Base-by-base conservation (phyloP, 495 filamentous ascomycete genomes). In the Penicillium cosmopolitanum region DNA sequence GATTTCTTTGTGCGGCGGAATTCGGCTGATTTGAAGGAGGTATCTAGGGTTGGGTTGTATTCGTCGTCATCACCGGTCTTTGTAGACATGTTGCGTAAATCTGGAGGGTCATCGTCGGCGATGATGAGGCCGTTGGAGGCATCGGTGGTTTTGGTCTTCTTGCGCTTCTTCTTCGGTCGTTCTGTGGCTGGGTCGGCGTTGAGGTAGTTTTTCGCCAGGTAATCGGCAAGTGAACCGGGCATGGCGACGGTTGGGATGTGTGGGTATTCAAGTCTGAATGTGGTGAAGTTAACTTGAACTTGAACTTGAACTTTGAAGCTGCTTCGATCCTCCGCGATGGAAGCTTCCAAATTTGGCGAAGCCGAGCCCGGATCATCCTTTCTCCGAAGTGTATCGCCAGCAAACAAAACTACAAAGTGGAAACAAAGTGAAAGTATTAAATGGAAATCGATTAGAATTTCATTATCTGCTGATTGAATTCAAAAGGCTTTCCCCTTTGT, bases 151-250 rank as follows among this genome's bases (percentile, higher is more conserved):
- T 95, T 95, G 62, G 89, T 87, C 80, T 96, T 96, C 76, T 91
- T 93, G 68, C 87, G 89, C 68, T 93, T 92, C 70, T 89, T 87
- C 25, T 84, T 83, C 12, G 88, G 79, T 48, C 87, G 86, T 43
- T 86, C 76, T n/a, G 73, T 57, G 10, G 61, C 57, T 1, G 75
- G 74, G 71, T 94, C 91, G 33, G 91, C 89, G 5, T 84, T 91
- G 36, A 99, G 87, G 76, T 99, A 99, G 74, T 93, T 96, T 63
- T 93, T 89, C 53, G 95, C 93, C 51, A 99, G 88, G 74, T 98
- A 99, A 73, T 86, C 85, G 28, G 93, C 88, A 63, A 96, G 84
- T 55, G 87, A 84, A 65, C 68, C 68, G 1, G 68, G 63, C 68
- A 71, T 48, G 23, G 46, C 46, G 46, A 48, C 46, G 43, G 57